Evolutionary conservation across 139 green algal genomes (phyloP).

Genomic region (Chlorella sp.): DNA sequence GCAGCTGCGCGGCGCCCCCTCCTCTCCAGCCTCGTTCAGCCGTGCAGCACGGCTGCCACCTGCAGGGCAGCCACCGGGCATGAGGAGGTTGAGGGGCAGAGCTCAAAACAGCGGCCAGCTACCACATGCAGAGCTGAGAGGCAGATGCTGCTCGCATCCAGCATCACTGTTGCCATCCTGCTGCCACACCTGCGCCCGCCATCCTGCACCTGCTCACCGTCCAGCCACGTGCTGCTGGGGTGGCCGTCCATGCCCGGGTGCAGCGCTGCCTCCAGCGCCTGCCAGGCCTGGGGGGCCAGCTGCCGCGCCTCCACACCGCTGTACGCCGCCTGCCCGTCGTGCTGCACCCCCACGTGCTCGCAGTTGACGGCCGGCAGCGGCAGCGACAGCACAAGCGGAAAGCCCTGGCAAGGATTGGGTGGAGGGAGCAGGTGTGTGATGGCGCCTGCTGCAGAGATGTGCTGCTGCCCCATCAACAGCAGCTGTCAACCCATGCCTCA

Average conservation of each 20-base stretch:
- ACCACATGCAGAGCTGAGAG: too few species aligned
- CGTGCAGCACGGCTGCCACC: slow-evolving; percentile 39
- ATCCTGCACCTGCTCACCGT: slow-evolving; percentile 14
- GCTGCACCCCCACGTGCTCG: slow-evolving; percentile 65
- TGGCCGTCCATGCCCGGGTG: not conserved
- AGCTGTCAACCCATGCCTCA: too few species aligned
- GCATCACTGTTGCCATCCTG: too few species aligned
- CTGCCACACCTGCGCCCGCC: not conserved
- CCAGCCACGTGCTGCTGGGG: slow-evolving; percentile 1
- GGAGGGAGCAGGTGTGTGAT: too few species aligned
- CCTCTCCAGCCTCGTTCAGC: slow-evolving; percentile 39
- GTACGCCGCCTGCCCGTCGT: slow-evolving; percentile 70
- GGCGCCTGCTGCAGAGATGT: too few species aligned
- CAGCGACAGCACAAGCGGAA: slow-evolving; percentile 53
- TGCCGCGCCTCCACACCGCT: slow-evolving; percentile 54
- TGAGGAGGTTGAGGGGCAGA: too few species aligned
- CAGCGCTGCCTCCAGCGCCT: slow-evolving; percentile 58
- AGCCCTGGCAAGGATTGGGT: too few species aligned
- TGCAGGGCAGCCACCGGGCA: not conserved
- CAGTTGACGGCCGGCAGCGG: slow-evolving; percentile 73
- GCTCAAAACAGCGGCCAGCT: too few species aligned
- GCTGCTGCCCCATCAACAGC: too few species aligned
- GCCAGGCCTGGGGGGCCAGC: slow-evolving; percentile 52
- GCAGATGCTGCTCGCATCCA: too few species aligned
- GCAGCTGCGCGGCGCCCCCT: slow-evolving; percentile 52